Conservation (phyloP, 192 early-diverging fungal species). For the Spizellomyces sp. region DNA sequence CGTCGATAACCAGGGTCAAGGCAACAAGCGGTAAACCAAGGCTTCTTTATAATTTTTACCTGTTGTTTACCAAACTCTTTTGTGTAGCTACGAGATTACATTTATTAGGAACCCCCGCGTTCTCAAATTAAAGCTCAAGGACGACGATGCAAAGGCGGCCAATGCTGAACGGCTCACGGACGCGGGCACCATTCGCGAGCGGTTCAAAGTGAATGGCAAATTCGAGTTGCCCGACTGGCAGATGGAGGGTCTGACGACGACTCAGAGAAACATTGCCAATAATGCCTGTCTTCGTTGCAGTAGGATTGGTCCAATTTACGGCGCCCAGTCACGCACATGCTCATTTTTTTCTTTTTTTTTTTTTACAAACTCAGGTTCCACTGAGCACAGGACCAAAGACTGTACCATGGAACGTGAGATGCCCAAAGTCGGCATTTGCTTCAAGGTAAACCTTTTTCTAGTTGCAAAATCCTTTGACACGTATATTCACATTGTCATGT, state of each 20-base stretch:
- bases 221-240: slow-evolving; percentile 2
- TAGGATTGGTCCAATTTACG: too few species aligned
- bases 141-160: neutral
- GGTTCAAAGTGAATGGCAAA: neutral
- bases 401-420: neutral
- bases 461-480: neutral
- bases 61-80: neutral
- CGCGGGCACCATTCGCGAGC: slow-evolving; percentile 2
- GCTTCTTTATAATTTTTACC: neutral
- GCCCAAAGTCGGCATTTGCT: neutral
- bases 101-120: neutral
- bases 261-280: neutral
- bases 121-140: slow-evolving; percentile 6
- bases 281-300: neutral
- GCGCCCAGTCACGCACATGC: too few species aligned
- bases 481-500: neutral
- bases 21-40: neutral
- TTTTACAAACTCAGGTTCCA: neutral
- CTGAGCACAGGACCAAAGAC: neutral
- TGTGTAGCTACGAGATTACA: neutral
- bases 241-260: neutral
- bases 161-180: slow-evolving; percentile 1
- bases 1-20: neutral
- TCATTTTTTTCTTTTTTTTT: too few species aligned
- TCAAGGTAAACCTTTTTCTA: neutral